Evolutionary conservation across 345 rosid species (phyloP), one percentile per base, ranked within the genome.

Genomic region (Eutrema yunnanense): DNA sequence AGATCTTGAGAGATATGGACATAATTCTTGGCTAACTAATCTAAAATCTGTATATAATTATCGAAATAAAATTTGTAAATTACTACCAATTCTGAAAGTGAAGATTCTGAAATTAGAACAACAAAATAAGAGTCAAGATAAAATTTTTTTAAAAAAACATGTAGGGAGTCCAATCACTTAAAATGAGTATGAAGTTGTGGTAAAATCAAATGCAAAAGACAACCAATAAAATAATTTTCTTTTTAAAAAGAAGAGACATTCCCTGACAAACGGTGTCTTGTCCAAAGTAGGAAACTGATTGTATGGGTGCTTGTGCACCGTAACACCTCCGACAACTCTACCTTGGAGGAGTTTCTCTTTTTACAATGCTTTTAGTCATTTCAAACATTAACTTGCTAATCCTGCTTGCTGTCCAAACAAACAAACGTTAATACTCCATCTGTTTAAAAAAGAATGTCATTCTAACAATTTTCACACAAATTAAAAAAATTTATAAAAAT

Each of bases 211-310:
- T 0, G 1, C 26, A 22, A 22, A 22, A 22, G 2, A 22, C 2
- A 22, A 22, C 2, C 26, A 1, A 22, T 22, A 22, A 22, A 22
- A 22, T 22, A 22, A 22, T 22, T 22, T 22, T 22, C 2, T 22
- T 22, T 22, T 22, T 3, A 42, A 14, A 46, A 30, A 60, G 42
- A 53, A 36, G 70, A 75, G 65, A 69, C 74, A 75, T 75, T 75
- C 79, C 51, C 79, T 75, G 79, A 75, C 79, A 75, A 67, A 74
- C 9, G 19, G 42, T 73, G 72, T 66, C 30, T 26, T 67, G 63
- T 51, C 78, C 33, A 43, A 74, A 49, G 40, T 9, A 52, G 27
- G 22, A 37, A 60, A 52, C 38, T 69, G 38, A 75, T 75, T 55
- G 70, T 53, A 37, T 75, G 37, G 44, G 54, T 66, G 51, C 16